Conservation (phyloP, 2,329 filamentous ascomycete species). For the Trichophyton benhamiae region DNA sequence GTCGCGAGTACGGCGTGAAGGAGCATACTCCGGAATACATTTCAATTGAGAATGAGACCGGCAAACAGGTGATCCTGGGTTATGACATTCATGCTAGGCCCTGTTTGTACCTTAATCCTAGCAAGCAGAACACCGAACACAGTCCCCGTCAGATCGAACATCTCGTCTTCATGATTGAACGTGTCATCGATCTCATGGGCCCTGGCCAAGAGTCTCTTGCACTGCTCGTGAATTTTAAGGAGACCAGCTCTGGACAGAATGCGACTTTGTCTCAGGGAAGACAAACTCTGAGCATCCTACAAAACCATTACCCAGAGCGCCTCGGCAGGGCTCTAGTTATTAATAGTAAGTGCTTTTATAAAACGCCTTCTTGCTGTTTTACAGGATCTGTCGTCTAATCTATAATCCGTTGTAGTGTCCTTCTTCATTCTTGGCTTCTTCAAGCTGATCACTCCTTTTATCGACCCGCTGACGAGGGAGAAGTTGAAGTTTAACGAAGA, state of each 20-base stretch:
- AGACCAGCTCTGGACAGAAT: constrained; percentile 61
- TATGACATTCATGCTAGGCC: constrained; percentile 78
- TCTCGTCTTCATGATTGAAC: constrained; percentile 90
- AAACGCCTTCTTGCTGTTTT: constrained; percentile 1
- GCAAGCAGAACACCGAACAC: constrained; percentile 80
- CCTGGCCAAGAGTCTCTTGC: constrained; percentile 76
- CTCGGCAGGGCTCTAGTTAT: constrained; percentile 80
- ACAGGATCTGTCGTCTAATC: background rate
- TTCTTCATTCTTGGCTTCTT: constrained; percentile 91
- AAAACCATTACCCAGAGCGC: constrained; percentile 90
- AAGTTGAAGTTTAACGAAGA: constrained; percentile 98
- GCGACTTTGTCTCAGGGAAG: constrained; percentile 65
- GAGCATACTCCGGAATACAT: constrained; percentile 70
- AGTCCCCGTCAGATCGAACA: constrained; percentile 83
- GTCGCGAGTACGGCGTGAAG: constrained; percentile 76
- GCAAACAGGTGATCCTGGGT: constrained; percentile 82
- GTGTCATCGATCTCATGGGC: constrained; percentile 75
- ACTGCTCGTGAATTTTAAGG: constrained; percentile 84
- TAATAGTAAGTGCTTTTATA: constrained; percentile 50
- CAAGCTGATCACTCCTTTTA: constrained; percentile 90
- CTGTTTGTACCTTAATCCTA: constrained; percentile 81
- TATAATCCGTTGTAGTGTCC: constrained; percentile 48
- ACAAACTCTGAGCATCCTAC: constrained; percentile 79
- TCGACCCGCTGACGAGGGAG: constrained; percentile 82
- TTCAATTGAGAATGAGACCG: constrained; percentile 86